Evolutionary conservation across 768 basidiomycete genomes (phyloP).

Genomic region (Botryobasidium botryosum): DNA sequence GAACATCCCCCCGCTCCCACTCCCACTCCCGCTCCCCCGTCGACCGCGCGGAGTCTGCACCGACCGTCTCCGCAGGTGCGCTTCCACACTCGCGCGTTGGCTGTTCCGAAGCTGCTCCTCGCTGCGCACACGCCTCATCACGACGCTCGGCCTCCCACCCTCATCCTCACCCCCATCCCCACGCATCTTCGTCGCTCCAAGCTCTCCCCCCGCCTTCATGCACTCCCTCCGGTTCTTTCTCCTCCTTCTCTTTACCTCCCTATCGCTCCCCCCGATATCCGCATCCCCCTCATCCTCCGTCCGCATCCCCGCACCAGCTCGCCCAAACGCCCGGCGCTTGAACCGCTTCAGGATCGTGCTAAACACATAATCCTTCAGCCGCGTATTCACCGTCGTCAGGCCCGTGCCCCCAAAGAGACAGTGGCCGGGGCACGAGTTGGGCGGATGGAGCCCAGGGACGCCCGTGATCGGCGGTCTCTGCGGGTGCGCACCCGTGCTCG

Average conservation of each 20-base stretch:
- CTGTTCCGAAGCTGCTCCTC: constrained; percentile 32
- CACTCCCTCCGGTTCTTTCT: too few species aligned
- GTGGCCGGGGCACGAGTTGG: constrained; percentile 12
- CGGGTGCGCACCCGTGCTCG: neutral
- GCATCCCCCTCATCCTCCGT: constrained; percentile 44
- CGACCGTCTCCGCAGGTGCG: too few species aligned
- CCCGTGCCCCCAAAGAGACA: constrained; percentile 77
- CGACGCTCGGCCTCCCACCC: too few species aligned
- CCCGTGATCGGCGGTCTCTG: neutral
- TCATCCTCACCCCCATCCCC: too few species aligned
- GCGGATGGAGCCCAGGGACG: neutral
- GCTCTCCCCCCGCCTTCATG: too few species aligned
- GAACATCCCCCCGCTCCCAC: too few species aligned
- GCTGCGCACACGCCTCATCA: constrained; percentile 49
- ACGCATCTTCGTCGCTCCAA: too few species aligned
- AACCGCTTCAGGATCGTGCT: constrained; percentile 69
- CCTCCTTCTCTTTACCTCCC: neutral
- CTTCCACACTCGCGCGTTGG: too few species aligned
- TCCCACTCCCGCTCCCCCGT: too few species aligned
- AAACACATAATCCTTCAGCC: constrained; percentile 90
- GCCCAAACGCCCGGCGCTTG: constrained; percentile 29
- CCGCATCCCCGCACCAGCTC: constrained; percentile 23
- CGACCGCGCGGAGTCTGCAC: too few species aligned
- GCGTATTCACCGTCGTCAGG: constrained; percentile 85
- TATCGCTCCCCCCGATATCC: constrained; percentile 16